Base-by-base conservation (phyloP, 495 filamentous ascomycete species). In the Penicillium egyptiacum region DNA sequence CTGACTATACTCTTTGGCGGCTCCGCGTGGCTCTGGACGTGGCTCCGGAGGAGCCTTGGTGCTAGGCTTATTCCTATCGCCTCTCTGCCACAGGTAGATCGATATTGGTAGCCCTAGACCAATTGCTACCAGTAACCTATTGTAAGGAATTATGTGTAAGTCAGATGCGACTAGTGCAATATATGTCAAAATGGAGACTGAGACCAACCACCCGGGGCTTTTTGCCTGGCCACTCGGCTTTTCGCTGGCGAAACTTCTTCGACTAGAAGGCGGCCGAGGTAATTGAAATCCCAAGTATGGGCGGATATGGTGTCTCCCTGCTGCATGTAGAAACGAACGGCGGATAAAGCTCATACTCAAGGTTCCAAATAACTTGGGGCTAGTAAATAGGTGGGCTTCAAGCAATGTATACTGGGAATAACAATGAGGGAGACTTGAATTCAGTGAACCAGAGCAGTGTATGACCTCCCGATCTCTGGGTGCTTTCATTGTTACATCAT, bases 401-500 rank as follows among this genome's bases (percentile, higher is more conserved):
- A 50, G 1, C 5, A 0, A 20, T 10, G 9, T 12, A 14, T 14
- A 33, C 19, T 28, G 1, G 23, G 3, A 19, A 9, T 40, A 17
- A 17, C 10, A 51, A 40, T 4, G n/a, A 3, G 30, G 22, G 25
- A 5, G 14, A 19, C 3, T 37, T 20, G 16, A 20, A 30, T 28
- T 26, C 7, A 17, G n/a, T 41, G 25, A 17, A 39, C 7, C 7
- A 51, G 10, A 39, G 16, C 8, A 19, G 22, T 25, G 19, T 26
- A 52, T 26, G 17, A 40, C 17, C 22, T 47, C 23, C 3, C 16
- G 17, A 41, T 2, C 33, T 28, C 20, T 23, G 22, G 33, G 35
- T 41, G 35, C 35, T 40, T 28, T 52, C 35, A 52, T 41, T 16
- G 22, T 52, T 52, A 52, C 50, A 52, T 52, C 50, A 52, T 41